Conservation (phyloP, 2,329 filamentous ascomycete genomes). For the Botrytis paeoniae region DNA sequence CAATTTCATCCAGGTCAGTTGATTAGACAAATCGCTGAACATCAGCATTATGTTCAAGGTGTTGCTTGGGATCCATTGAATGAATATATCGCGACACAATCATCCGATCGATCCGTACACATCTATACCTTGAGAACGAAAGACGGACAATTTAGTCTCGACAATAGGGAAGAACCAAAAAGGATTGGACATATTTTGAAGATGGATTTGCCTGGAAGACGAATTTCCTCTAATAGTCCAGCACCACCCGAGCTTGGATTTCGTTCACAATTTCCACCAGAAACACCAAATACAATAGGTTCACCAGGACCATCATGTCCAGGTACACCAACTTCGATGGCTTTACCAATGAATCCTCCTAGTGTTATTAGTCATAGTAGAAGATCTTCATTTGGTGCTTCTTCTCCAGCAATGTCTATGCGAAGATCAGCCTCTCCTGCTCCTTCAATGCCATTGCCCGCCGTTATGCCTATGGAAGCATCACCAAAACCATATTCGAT, state of each 20-base stretch:
- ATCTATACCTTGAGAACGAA: slow-evolving; percentile 96
- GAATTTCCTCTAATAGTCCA: slow-evolving; percentile 88
- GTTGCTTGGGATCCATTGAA: slow-evolving; percentile 98
- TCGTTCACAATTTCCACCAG: slow-evolving; percentile 60
- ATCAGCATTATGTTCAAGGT: slow-evolving; percentile 97
- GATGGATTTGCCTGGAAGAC: slow-evolving; percentile 87
- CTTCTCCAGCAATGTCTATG: slow-evolving; percentile 58
- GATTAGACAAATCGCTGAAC: slow-evolving; percentile 91
- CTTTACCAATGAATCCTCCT: slow-evolving; percentile 94
- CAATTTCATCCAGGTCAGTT: slow-evolving; percentile 49
- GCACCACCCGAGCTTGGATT: slow-evolving; percentile 79
- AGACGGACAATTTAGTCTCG: slow-evolving; percentile 87
- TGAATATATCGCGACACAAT: slow-evolving; percentile 97
- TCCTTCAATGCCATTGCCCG: slow-evolving; percentile 87
- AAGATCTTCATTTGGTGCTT: slow-evolving; percentile 85
- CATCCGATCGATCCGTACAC: slow-evolving; percentile 95
- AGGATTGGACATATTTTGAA: slow-evolving; percentile 73
- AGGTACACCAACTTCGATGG: slow-evolving; percentile 85
- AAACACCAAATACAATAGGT: slow-evolving; percentile 57
- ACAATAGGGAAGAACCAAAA: slow-evolving; percentile 61
- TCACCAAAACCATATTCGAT: slow-evolving; percentile 67
- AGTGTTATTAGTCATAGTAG: slow-evolving; percentile 84
- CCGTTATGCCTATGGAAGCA: slow-evolving; percentile 89
- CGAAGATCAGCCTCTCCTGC: slow-evolving; percentile 89
- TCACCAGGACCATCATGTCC: slow-evolving; percentile 90